These are phyloP conservation scores for Silene vulgaris DNA, from an alignment of 179 eudicot genomes.

Conservation along the genomic window DNA sequence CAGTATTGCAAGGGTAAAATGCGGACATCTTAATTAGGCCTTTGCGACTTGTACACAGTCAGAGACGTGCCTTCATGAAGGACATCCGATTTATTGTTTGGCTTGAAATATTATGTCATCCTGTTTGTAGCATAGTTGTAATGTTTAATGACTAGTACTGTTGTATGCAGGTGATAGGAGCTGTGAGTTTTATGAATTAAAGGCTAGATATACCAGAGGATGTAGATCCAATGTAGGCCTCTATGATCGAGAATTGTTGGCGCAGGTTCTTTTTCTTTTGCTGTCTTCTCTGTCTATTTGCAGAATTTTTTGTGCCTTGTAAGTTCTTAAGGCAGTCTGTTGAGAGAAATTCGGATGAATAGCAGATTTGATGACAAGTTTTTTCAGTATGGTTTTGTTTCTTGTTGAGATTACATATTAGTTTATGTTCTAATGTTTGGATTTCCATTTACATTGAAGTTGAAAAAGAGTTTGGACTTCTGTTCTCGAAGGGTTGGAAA, in stretches of 20 bases:
- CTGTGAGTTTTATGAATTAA: constrained; percentile 95
- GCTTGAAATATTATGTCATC: too few relatives aligned
- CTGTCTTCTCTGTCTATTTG: background rate
- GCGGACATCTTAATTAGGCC: background rate
- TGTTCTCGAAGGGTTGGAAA: constrained; percentile 72
- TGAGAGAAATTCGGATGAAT: constrained; percentile 67
- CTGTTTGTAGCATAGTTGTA: background rate
- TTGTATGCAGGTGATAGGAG: constrained; percentile 73
- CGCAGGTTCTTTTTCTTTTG: constrained; percentile 42
- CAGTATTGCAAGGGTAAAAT: too few relatives aligned
- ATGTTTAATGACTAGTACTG: background rate
- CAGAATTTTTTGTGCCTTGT: too few relatives aligned
- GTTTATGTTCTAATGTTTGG: constrained; percentile 10
- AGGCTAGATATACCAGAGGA: constrained; percentile 80
- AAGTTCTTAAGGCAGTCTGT: too few relatives aligned
- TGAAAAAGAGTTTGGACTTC: constrained; percentile 74
- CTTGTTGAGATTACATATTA: background rate
- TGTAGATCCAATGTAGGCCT: constrained; percentile 71
- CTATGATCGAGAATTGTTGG: constrained; percentile 89
- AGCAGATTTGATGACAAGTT: constrained; percentile 49
- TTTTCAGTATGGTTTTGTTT: background rate
- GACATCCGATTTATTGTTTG: too few relatives aligned
- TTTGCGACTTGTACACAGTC: background rate
- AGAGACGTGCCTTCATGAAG: background rate
- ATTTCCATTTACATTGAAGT: constrained; percentile 64